A percentile compares a stretch with the other conserved stretches of the same genome.
Evolutionary conservation across 495 filamentous ascomycete species (phyloP).

Genomic region (Aspergillus saccharolyticus): DNA sequence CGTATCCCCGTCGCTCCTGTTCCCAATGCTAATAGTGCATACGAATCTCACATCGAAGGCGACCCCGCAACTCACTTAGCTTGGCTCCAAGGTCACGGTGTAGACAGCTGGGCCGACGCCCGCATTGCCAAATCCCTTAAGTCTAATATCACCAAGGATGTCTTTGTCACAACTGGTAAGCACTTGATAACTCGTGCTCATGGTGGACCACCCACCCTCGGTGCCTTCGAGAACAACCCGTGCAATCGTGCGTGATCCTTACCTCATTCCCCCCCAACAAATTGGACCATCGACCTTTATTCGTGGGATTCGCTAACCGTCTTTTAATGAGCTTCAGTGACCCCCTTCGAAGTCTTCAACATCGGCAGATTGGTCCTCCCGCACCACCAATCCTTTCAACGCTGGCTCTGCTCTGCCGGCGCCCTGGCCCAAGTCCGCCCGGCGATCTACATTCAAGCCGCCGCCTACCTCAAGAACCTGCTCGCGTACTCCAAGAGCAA

Average conservation of each 20-base stretch:
- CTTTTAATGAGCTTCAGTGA: not conserved
- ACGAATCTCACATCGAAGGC: not conserved
- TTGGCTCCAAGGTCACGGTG: not conserved
- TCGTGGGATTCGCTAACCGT: not conserved
- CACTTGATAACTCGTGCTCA: not conserved
- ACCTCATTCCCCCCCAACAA: not conserved
- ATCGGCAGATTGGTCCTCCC: not conserved
- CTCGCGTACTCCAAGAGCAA: not conserved
- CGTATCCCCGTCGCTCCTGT: not conserved
- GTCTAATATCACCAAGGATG: not conserved
- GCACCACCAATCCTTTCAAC: not conserved
- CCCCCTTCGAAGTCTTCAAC: not conserved
- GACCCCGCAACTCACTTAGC: not conserved
- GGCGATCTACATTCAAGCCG: slow-evolving; percentile 10
- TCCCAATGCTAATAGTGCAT: not conserved
- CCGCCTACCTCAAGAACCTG: slow-evolving; percentile 3
- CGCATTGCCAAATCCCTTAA: not conserved
- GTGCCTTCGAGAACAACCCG: not conserved
- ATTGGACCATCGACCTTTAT: no score
- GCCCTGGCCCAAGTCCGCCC: slow-evolving; percentile 23
- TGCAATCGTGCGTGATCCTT: not conserved
- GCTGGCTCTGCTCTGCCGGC: slow-evolving; percentile 23
- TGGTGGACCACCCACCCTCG: no score
- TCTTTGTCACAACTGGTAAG: not conserved
- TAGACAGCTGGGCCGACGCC: not conserved